Conservation (phyloP, 106 monocot genomes). For the Dendrobium officinale region DNA sequence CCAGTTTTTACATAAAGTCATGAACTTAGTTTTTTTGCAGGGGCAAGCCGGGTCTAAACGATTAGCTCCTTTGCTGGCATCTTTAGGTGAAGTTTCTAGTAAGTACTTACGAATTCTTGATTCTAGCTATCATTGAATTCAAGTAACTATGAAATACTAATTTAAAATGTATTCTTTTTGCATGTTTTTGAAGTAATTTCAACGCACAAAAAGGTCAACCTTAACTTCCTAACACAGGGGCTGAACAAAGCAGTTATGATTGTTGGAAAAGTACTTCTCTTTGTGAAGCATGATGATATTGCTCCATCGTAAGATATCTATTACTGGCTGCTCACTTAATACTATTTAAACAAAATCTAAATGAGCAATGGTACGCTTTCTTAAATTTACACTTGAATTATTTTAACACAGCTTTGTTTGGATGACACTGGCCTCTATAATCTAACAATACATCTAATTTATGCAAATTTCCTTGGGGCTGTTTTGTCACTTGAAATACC, state of each 20-base stretch:
- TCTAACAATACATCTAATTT: neutral
- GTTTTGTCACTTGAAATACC: neutral
- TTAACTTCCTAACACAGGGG: constrained; percentile 60
- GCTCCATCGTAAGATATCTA: constrained; percentile 67
- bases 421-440: neutral
- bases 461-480: neutral
- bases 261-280: constrained; percentile 59
- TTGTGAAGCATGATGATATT: constrained; percentile 64
- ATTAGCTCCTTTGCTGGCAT: constrained; percentile 38
- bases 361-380: neutral
- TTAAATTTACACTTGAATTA: neutral
- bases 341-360: neutral
- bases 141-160: neutral
- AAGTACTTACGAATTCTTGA: constrained; percentile 14
- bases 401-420: neutral
- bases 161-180: constrained; percentile 3
- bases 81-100: constrained; percentile 59
- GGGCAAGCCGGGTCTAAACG: constrained; percentile 47
- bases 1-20: neutral
- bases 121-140: neutral
- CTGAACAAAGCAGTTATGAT: constrained; percentile 57
- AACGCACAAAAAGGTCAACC: constrained; percentile 39
- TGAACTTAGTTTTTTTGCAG: constrained; percentile 22
- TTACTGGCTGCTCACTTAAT: neutral
- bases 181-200: constrained; percentile 38